Evolutionary conservation across 106 monocot genomes (phyloP).

Genomic region (Apostasia ramifera): DNA sequence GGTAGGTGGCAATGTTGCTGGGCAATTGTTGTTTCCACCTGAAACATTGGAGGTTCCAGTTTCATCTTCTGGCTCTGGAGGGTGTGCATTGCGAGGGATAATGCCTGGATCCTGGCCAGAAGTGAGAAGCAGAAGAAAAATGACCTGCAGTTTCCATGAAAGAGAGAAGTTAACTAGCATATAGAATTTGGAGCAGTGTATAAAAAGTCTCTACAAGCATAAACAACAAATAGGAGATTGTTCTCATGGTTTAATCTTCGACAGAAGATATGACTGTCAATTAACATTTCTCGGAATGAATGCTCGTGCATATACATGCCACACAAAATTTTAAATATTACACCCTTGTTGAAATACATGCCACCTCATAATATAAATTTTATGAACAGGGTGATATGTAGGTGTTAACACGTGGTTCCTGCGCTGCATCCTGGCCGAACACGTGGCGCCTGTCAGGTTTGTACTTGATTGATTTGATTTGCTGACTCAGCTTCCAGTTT

Average conservation of each 20-base stretch:
- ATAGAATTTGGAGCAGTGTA: neutral
- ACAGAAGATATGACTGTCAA: neutral
- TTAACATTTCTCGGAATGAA: too few species aligned
- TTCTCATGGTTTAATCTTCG: neutral
- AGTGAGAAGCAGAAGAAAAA: constrained; percentile 57
- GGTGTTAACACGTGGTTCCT: too few species aligned
- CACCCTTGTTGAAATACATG: too few species aligned
- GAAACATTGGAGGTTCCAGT: constrained; percentile 13
- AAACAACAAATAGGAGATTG: neutral
- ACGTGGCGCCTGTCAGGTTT: too few species aligned
- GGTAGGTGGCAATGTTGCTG: constrained; percentile 30
- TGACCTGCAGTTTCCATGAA: constrained; percentile 20
- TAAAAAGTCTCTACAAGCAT: neutral
- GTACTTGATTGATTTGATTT: too few species aligned
- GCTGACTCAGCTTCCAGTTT: too few species aligned
- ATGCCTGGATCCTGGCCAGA: constrained; percentile 75
- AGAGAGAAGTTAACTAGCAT: neutral
- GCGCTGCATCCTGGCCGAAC: too few species aligned
- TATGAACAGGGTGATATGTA: too few species aligned
- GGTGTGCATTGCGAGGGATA: constrained; percentile 55
- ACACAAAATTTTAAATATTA: too few species aligned
- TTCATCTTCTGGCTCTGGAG: constrained; percentile 56
- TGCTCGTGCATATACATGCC: too few species aligned
- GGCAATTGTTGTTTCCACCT: constrained; percentile 12
- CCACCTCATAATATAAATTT: too few species aligned